Base-by-base conservation (phyloP, 768 basidiomycete species). In the Boletus sp. region DNA sequence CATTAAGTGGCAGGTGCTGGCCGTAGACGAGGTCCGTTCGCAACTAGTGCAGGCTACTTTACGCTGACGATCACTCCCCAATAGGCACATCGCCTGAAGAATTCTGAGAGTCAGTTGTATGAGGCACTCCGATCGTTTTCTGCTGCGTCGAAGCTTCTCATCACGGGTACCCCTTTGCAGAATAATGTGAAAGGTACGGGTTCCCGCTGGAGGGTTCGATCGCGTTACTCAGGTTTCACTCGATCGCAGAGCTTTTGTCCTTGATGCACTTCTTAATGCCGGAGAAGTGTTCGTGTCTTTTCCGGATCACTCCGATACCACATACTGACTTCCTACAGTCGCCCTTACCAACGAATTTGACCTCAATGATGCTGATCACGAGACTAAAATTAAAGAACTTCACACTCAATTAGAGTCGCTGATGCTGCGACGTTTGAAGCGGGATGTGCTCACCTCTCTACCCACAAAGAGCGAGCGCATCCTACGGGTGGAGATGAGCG, bases 221-320 rank as follows among this genome's bases (percentile, higher is more conserved):
- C 39, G 33, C 27, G 25, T 61, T 48, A 39, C 55, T 61, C 39
- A 61, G 44, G 47, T 53, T 19, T 40, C 25, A 34, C 50, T 38
- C 46, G 50, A 49, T 43, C 50, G 7, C 66, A 97, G 97, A 99
- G 71, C 75, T 99, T 34, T 78, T 98, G 39, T 93, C 97, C 9
- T 75, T 98, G 70, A 98, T 98, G 96, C 97, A 98, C 71, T 99
- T 99, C 79, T 78, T 98, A 61, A 97, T 97, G 91, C 97, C 97
- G 8, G 95, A 98, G 65, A 93, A 92, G 76, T 99, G 93, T 91
- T 60, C 70, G 88, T 61, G 42, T 9, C 23, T 15, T 39, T 40
- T 37, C 23, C 27, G 32, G n/a, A 21, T 39, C 9, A 30, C 4
- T 10, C 21, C 17, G 29, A 21, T 5, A n/a, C 11, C 14, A 9